Evolutionary conservation across 106 monocot genomes (phyloP).

Genomic region (Dendrobium huoshanense): DNA sequence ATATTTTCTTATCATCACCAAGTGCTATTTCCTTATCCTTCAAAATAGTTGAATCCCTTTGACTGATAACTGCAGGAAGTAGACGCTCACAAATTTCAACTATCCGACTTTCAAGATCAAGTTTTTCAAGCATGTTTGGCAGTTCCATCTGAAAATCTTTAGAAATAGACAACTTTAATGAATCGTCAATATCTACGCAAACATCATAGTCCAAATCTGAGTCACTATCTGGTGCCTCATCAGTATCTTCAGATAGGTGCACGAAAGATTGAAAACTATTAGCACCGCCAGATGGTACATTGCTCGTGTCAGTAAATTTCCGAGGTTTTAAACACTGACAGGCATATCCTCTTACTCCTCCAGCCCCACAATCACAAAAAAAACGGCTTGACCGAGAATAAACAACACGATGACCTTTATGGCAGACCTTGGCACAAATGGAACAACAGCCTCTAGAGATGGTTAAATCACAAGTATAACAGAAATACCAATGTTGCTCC

Average conservation of each 20-base stretch:
- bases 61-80: slow-evolving; percentile 39
- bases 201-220: slow-evolving; percentile 90
- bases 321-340: slow-evolving; percentile 95
- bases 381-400: slow-evolving; percentile 98
- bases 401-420: slow-evolving; percentile 93
- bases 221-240: slow-evolving; percentile 60
- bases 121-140: slow-evolving; percentile 44
- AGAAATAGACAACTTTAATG: slow-evolving; percentile 55
- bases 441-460: slow-evolving; percentile 97
- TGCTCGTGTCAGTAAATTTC: slow-evolving; percentile 51
- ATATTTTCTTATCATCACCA: slow-evolving; percentile 52
- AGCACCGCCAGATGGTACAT: slow-evolving; percentile 18
- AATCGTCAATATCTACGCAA: slow-evolving; percentile 46
- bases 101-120: slow-evolving; percentile 54
- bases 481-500: slow-evolving; percentile 99
- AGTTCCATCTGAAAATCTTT: slow-evolving; percentile 53
- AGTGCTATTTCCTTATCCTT: slow-evolving; percentile 71
- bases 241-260: slow-evolving; percentile 60
- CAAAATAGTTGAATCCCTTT: slow-evolving; percentile 50
- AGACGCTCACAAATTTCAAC: slow-evolving; percentile 71
- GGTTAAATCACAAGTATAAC: slow-evolving; percentile 97
- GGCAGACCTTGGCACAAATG: slow-evolving; percentile 94
- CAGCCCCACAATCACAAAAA: slow-evolving; percentile 99
- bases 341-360: slow-evolving; percentile 87
- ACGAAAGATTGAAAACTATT: slow-evolving; percentile 52